phyloP scores from a whole-genome alignment of 1,139 yeast species.

The Kodamaea ohmeri region DNA sequence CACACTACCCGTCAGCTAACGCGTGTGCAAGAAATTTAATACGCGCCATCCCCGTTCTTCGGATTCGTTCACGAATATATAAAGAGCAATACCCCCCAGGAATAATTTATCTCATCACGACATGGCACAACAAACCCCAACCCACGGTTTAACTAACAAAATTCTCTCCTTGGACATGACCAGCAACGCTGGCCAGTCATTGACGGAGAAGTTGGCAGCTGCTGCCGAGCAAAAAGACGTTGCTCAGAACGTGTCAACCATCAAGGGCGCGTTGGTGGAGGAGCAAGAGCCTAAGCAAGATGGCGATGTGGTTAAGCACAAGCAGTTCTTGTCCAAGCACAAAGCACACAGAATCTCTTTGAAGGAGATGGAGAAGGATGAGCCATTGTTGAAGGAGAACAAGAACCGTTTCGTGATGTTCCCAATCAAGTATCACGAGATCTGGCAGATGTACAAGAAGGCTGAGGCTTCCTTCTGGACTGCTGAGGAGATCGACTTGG shows the following conservation, averaged over 20 bases:
- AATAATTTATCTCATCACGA: constrained; percentile 3
- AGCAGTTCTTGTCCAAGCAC: constrained; percentile 56
- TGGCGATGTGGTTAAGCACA: constrained; percentile 37
- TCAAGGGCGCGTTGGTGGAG: constrained; percentile 22
- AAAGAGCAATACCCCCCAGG: constrained; percentile 3
- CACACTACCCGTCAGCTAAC: constrained; percentile 6
- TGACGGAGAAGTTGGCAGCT: constrained; percentile 47
- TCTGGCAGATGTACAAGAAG: constrained; percentile 98
- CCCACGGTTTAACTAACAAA: constrained; percentile 49
- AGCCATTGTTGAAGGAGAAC: constrained; percentile 86
- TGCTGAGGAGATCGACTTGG: constrained; percentile 95
- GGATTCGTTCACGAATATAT: constrained; percentile 7
- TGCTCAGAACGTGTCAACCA: constrained; percentile 28
- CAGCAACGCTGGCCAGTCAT: constrained; percentile 30
- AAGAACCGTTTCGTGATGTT: constrained; percentile 87
- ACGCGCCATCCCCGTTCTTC: constrained; percentile 4
- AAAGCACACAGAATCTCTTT: constrained; percentile 67
- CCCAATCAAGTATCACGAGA: constrained; percentile 96
- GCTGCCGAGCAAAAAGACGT: constrained; percentile 44
- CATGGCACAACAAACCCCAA: constrained; percentile 48
- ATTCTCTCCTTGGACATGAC: constrained; percentile 43
- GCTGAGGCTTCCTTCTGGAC: constrained; percentile 99
- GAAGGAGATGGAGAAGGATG: constrained; percentile 78
- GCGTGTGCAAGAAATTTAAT: constrained; percentile 2
- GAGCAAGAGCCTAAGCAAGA: constrained; percentile 16